Percentiles rank a stretch among this genome's conserved stretches.
These are phyloP conservation scores for Cutaneotrichosporon cutaneum DNA, from an alignment of 1,284 basidiomycete species.

Conservation along the genomic window DNA sequence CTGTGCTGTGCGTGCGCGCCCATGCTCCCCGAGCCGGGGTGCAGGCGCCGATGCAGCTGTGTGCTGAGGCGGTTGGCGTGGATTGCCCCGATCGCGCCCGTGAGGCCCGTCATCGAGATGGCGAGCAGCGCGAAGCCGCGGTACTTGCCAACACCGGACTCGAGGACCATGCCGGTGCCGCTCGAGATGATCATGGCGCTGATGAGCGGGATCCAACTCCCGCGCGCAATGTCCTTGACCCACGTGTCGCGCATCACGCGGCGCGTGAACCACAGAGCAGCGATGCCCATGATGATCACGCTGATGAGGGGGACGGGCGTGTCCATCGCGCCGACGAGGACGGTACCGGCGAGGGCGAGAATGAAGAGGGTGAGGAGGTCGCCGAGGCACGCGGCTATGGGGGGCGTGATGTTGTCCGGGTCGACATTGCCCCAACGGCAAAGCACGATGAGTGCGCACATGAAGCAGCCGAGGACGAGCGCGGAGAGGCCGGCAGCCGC, in stretches of 20 bases:
- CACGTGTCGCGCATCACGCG: constrained; percentile 57
- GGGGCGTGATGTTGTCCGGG: constrained; percentile 96
- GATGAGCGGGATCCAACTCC: constrained; percentile 82
- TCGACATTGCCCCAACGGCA: constrained; percentile 75
- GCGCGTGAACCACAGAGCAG: constrained; percentile 56
- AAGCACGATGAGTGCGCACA: constrained; percentile 79
- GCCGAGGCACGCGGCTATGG: constrained; percentile 86
- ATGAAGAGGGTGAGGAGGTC: constrained; percentile 87
- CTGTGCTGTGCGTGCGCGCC: constrained; percentile 4
- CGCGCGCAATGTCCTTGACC: constrained; percentile 62
- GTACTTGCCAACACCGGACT: constrained; percentile 80
- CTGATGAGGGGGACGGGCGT: constrained; percentile 64
- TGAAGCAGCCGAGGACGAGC: constrained; percentile 82
- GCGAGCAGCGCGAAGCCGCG: constrained; percentile 84
- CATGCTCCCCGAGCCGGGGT: constrained; percentile 22
- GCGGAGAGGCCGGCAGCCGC: constrained; percentile 78
- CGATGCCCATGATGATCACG: constrained; percentile 60
- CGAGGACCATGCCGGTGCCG: constrained; percentile 86
- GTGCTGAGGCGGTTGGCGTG: constrained; percentile 89
- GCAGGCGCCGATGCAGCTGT: constrained; percentile 40
- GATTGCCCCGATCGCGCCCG: constrained; percentile 85
- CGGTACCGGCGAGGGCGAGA: constrained; percentile 61
- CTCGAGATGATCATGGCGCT: constrained; percentile 90
- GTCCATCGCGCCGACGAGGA: constrained; percentile 65
- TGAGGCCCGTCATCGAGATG: constrained; percentile 82